Percentiles rank a stretch among this genome's conserved stretches.
These are phyloP conservation scores for Irpex sp. DNA, from an alignment of 1,284 basidiomycete species.

Conservation along the genomic window DNA sequence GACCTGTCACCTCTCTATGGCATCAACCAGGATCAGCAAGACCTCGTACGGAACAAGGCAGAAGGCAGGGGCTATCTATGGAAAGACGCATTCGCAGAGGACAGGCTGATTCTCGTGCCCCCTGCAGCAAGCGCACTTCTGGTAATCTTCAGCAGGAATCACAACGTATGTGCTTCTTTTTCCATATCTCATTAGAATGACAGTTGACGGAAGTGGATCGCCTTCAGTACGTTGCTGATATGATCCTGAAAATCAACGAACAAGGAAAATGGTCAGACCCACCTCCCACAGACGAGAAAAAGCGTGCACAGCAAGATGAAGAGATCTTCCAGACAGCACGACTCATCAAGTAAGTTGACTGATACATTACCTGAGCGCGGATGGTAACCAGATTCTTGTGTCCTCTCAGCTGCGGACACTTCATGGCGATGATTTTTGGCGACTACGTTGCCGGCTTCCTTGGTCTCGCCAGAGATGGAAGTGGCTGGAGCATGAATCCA, in stretches of 20 bases:
- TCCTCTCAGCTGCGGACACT: conserved; percentile 30
- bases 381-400: not conserved
- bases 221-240: conserved; percentile 63
- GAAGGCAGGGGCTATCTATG: conserved; percentile 13
- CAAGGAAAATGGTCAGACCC: conserved; percentile 36
- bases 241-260: conserved; percentile 68
- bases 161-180: conserved; percentile 47
- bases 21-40: conserved; percentile 23
- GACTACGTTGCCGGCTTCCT: conserved; percentile 76
- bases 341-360: conserved; percentile 62
- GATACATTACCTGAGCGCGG: conserved; percentile 23
- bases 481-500: conserved; percentile 59
- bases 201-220: not conserved
- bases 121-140: conserved; percentile 64
- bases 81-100: conserved; percentile 16
- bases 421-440: conserved; percentile 66
- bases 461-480: conserved; percentile 58
- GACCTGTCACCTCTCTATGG: conserved; percentile 76
- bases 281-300: conserved; percentile 27
- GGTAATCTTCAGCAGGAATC: conserved; percentile 64
- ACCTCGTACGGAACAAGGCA: conserved; percentile 15
- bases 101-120: conserved; percentile 41
- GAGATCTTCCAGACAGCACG: conserved; percentile 73
- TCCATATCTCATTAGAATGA: not conserved
- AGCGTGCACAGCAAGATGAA: conserved; percentile 49